Conservation (phyloP, 1,284 basidiomycete species). For the Ceratobasidium sp. region DNA sequence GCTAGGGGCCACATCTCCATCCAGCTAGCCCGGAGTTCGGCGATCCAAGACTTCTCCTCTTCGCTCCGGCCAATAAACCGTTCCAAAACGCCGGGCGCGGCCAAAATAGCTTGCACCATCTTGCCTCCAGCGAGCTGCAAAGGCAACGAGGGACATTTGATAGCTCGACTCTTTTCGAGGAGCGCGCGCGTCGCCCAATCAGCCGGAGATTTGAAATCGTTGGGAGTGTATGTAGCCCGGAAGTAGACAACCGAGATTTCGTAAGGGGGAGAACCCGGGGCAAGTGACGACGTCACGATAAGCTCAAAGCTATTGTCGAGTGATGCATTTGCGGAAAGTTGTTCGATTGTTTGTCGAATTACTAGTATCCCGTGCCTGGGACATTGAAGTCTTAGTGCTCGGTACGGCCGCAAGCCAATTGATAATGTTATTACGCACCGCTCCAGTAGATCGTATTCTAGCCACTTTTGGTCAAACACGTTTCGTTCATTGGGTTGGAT, state of each 20-base stretch:
- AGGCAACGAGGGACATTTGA: slow-evolving; percentile 93
- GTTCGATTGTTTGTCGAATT: slow-evolving; percentile 80
- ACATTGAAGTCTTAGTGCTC: neutral
- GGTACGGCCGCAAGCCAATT: neutral
- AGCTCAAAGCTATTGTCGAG: slow-evolving; percentile 62
- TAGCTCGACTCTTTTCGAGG: slow-evolving; percentile 84
- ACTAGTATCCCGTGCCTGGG: slow-evolving; percentile 78
- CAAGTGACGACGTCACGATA: slow-evolving; percentile 61
- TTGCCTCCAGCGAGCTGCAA: slow-evolving; percentile 96
- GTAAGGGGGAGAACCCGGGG: slow-evolving; percentile 54
- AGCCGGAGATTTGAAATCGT: slow-evolving; percentile 75
- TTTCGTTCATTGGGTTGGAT: slow-evolving; percentile 94
- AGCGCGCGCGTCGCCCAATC: slow-evolving; percentile 80
- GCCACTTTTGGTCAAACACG: slow-evolving; percentile 91
- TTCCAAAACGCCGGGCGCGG: slow-evolving; percentile 80
- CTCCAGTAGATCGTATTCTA: slow-evolving; percentile 89
- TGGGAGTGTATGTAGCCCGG: slow-evolving; percentile 88
- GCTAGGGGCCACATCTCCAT: slow-evolving; percentile 76
- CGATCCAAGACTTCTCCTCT: slow-evolving; percentile 52
- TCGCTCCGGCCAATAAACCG: slow-evolving; percentile 67
- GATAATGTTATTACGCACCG: slow-evolving; percentile 61
- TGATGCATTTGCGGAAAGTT: slow-evolving; percentile 69
- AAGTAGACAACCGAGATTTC: slow-evolving; percentile 91
- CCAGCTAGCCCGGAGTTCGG: slow-evolving; percentile 75
- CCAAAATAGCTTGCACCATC: slow-evolving; percentile 94